Conservation (phyloP, 257 asterid species). For the Rehmannia glutinosa region DNA sequence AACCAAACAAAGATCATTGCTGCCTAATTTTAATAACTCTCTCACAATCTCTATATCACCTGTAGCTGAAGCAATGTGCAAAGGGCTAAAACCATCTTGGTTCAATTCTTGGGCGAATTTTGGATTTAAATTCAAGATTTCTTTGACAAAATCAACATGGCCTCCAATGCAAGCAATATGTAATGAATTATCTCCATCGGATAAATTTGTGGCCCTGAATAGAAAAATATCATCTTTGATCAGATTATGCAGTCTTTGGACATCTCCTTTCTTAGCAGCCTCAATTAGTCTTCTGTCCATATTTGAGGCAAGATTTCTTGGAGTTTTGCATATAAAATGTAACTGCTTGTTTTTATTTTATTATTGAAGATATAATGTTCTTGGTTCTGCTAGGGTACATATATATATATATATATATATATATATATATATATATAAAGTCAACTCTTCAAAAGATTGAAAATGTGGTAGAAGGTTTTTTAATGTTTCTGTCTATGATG, state of each 20-base stretch:
- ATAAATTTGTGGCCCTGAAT: not conserved
- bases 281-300: slow-evolving; percentile 26
- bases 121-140: slow-evolving; percentile 10
- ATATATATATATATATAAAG: too few relatives aligned
- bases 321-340: too few relatives aligned
- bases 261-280: slow-evolving; percentile 25
- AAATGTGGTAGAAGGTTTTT: too few relatives aligned
- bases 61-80: slow-evolving; percentile 35
- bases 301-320: too few relatives aligned
- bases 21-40: slow-evolving; percentile 25
- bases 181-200: slow-evolving; percentile 22
- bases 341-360: too few relatives aligned
- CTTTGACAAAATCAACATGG: slow-evolving; percentile 19
- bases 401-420: too few relatives aligned
- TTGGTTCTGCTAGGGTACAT: too few relatives aligned
- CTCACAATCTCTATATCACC: slow-evolving; percentile 34
- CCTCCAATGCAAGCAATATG: slow-evolving; percentile 36
- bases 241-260: slow-evolving; percentile 5
- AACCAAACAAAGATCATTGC: slow-evolving; percentile 20
- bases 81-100: slow-evolving; percentile 30
- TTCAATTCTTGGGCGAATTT: slow-evolving; percentile 16
- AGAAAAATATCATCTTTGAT: slow-evolving; percentile 20
- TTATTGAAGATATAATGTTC: too few relatives aligned
- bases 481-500: too few relatives aligned
- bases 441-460: too few relatives aligned